Evolutionary conservation across 352 stramenopile species (phyloP).

Genomic region (Pythium folliculosum): DNA sequence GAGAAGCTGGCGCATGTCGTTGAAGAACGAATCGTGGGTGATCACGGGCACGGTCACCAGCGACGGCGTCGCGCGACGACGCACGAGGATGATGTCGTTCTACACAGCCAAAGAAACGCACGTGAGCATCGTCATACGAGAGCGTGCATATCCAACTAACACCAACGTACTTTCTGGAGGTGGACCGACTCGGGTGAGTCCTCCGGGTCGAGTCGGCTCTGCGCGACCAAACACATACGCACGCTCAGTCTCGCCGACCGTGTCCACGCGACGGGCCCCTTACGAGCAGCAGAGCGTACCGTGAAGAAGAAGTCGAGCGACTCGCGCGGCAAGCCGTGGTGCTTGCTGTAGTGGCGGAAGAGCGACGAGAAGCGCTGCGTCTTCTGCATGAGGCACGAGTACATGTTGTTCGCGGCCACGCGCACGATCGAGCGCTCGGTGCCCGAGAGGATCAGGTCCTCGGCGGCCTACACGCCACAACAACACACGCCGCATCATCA

Average conservation of each 20-base stretch:
- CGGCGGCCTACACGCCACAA: constrained; percentile 45
- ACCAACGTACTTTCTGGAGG: constrained; percentile 64
- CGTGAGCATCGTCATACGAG: background rate
- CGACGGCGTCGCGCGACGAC: constrained; percentile 44
- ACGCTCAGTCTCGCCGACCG: background rate
- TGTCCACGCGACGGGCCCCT: too few species aligned
- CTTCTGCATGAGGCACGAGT: constrained; percentile 98
- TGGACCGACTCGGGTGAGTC: constrained; percentile 85
- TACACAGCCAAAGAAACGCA: constrained; percentile 23
- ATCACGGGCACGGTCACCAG: constrained; percentile 47
- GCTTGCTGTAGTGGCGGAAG: constrained; percentile 99
- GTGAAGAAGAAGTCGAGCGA: constrained; percentile 98
- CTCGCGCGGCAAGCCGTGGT: constrained; percentile 96
- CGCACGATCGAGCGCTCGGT: constrained; percentile 84
- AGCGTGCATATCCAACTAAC: background rate
- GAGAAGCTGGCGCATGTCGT: constrained; percentile 73
- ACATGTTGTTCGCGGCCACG: constrained; percentile 87
- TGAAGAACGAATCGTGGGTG: constrained; percentile 77
- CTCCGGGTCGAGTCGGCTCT: constrained; percentile 80
- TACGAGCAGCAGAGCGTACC: constrained; percentile 39
- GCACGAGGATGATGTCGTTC: constrained; percentile 88
- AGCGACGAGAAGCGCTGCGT: constrained; percentile 97
- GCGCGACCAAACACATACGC: background rate
- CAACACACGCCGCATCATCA: background rate
- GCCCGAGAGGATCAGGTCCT: constrained; percentile 75